Conservation (phyloP, 139 green algal species). For the Micractinium conductrix region DNA sequence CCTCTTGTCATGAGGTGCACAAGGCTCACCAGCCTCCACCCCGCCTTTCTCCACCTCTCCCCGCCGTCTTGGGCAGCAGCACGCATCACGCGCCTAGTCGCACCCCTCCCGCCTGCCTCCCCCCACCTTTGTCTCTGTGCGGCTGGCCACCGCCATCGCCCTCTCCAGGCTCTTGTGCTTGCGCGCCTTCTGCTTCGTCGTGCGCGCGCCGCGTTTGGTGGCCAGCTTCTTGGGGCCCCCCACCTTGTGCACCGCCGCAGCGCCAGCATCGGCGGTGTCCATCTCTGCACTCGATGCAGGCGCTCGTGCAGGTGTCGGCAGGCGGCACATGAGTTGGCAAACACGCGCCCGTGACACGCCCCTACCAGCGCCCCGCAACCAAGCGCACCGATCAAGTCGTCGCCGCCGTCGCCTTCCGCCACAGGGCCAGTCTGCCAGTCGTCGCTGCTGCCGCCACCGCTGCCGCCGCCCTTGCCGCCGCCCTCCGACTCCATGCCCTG, state of each 20-base stretch:
- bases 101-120: too few species aligned
- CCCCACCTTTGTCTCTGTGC: conserved; percentile 36
- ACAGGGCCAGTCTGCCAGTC: conserved; percentile 13
- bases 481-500: conserved; percentile 16
- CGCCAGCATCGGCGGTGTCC: conserved; percentile 23
- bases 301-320: not conserved
- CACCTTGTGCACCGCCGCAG: not conserved
- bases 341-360: not conserved
- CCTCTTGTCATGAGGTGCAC: too few species aligned
- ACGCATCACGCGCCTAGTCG: too few species aligned
- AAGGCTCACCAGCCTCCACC: too few species aligned
- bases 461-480: not conserved
- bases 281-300: not conserved
- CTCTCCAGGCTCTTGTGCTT: conserved; percentile 38
- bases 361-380: not conserved
- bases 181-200: conserved; percentile 34
- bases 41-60: too few species aligned
- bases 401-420: not conserved
- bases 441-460: not conserved
- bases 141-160: conserved; percentile 32
- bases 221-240: not conserved
- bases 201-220: conserved; percentile 16
- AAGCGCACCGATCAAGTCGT: not conserved
- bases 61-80: too few species aligned
- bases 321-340: not conserved